phyloP scores from a whole-genome alignment of 768 basidiomycete genomes.

The Rhodosporidiobolus odoratus region DNA sequence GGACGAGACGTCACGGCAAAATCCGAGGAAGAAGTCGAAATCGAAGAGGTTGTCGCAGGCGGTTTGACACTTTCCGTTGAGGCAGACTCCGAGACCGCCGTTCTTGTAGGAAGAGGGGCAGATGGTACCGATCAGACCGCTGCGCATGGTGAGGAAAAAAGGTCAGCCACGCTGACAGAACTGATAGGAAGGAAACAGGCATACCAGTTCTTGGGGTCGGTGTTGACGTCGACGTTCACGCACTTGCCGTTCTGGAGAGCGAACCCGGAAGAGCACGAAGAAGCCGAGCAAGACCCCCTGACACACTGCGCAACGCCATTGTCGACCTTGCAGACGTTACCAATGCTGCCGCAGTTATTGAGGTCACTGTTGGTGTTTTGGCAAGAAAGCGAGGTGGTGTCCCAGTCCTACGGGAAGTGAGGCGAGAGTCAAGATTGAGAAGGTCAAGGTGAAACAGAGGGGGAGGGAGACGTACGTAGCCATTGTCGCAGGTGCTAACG shows the following conservation, averaged over 20 bases:
- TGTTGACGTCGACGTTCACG: constrained; percentile 7
- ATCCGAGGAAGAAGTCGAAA: constrained; percentile 24
- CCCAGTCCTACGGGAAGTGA: neutral
- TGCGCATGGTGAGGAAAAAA: neutral
- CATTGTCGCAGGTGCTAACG: constrained; percentile 1
- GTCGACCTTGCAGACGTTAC: constrained; percentile 11
- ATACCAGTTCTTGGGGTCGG: constrained; percentile 22
- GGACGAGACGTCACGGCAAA: constrained; percentile 24
- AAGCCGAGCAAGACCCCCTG: constrained; percentile 3
- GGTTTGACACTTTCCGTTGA: constrained; percentile 16
- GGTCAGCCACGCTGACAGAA: neutral
- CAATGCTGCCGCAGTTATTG: constrained; percentile 28
- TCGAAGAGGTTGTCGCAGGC: constrained; percentile 18
- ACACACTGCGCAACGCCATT: constrained; percentile 17
- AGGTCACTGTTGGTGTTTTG: constrained; percentile 5
- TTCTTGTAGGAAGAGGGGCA: constrained; percentile 33
- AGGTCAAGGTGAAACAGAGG: neutral
- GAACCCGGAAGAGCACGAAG: constrained; percentile 15
- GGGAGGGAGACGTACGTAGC: neutral
- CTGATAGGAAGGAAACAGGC: too few relatives aligned
- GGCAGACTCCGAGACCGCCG: constrained; percentile 27
- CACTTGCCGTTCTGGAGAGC: constrained; percentile 15
- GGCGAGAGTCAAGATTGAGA: neutral
- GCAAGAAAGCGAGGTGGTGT: neutral
- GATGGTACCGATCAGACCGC: constrained; percentile 10